A percentile compares a stretch with the other conserved stretches of the same genome.
phyloP scores from a whole-genome alignment of 2,329 filamentous ascomycete species.

The Amauroascus verrucosus region DNA sequence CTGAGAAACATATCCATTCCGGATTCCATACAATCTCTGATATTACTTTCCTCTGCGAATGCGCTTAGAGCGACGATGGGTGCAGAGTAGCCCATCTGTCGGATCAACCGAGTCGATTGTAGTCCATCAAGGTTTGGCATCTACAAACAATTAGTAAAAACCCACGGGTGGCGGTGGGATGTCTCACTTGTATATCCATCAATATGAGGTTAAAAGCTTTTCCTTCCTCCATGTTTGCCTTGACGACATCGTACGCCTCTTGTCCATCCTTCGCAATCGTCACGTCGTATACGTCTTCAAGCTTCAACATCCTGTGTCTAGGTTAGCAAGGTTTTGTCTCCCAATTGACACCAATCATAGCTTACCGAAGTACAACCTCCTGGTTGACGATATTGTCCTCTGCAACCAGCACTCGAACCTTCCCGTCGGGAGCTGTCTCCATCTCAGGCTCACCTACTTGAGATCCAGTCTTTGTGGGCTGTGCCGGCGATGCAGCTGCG shows the following conservation, averaged over 20 bases:
- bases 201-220: slow-evolving; percentile 77
- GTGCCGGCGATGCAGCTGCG: slow-evolving; percentile 35
- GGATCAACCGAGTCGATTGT: slow-evolving; percentile 74
- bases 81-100: slow-evolving; percentile 72
- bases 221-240: slow-evolving; percentile 57
- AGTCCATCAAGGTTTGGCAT: slow-evolving; percentile 91
- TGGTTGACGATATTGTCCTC: slow-evolving; percentile 94
- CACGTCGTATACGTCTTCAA: slow-evolving; percentile 54
- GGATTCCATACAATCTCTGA: slow-evolving; percentile 73
- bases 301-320: slow-evolving; percentile 40
- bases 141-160: background rate
- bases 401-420: slow-evolving; percentile 79
- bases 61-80: slow-evolving; percentile 87
- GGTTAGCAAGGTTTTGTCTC: background rate
- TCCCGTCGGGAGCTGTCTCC: slow-evolving; percentile 28
- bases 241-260: slow-evolving; percentile 77
- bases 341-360: background rate
- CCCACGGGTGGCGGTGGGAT: background rate
- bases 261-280: slow-evolving; percentile 83
- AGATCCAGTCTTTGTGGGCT: slow-evolving; percentile 63
- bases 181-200: slow-evolving; percentile 79
- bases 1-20: slow-evolving; percentile 53
- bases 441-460: slow-evolving; percentile 20
- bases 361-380: slow-evolving; percentile 59
- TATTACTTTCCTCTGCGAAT: slow-evolving; percentile 81